Base-by-base conservation (phyloP, 177 flowering plant genomes). In the Vitis hybrid region DNA sequence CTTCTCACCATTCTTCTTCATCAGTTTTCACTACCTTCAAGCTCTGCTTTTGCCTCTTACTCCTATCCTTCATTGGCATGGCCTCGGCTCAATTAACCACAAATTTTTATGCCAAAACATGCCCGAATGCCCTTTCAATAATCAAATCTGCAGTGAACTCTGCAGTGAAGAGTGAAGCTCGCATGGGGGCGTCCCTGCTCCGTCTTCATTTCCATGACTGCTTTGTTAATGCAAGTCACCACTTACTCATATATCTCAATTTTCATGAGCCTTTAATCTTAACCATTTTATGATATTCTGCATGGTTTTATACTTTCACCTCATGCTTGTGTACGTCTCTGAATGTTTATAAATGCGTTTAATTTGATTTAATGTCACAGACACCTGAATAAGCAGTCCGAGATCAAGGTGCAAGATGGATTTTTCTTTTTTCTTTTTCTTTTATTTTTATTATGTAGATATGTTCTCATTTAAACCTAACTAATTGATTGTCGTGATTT, bases 181-280 rank as follows among this genome's bases (percentile, higher is more conserved):
- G 71, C 23, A 67, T 67, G 70, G 70, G 70, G 12, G 62, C 62
- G 6, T 67, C 60, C 48, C 45, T 54, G 62, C 60, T 45, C 30
- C 86, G 84, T 32, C 81, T 81, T 58, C 84, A 78, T 68, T 81
- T 78, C 62, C 84, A 81, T 6, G 84, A 32, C 49, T 56, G 60
- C n/a, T 67, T 56, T 30, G 59, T 56, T 10, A 54, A 67, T 32
- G 70, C 32, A 48, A 56, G 61, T 48, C 52, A 14, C 11, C 40
- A 3, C 52, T 40, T 40, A 0, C 45, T 40, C 45, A 26, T 26
- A 26, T 2, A 40, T 40, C 45, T 40, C 45, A 8, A 40, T 1
- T 40, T 40, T 40, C 45, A 40, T 40, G 30, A 26, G 30, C 12
- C 19, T 56, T 13, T 15, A 17, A 45, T 50, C 40, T 21, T 1